Evolutionary conservation across 805 yeast genomes (phyloP), one percentile per base, ranked within the genome.

Genomic region (Lachancea dasiensis): DNA sequence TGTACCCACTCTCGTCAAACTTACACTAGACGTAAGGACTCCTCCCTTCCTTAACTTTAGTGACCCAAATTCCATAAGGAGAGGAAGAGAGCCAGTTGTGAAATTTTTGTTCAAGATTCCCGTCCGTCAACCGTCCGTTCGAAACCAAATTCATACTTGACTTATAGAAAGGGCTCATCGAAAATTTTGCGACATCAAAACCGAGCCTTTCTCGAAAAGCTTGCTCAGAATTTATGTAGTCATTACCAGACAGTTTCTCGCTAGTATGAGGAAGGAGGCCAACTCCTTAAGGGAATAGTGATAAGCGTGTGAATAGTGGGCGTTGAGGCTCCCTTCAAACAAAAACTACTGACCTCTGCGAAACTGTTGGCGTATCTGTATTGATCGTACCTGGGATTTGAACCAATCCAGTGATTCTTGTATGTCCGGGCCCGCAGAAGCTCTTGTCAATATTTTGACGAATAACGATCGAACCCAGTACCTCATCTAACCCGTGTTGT

Each of bases 11-110:
- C 15, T 40, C 16, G 23, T 20, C 30, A 25, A 33, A 40, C 36
- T 44, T 40, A 33, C 44, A 40, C 14, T 33, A 25, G 6, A 42
- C 47, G 21, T 33, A 34, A n/a, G 43, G 44, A 16, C 5, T 17
- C 31, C 34, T 32, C 15, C 27, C 19, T 6, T 34, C 42, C 6
- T 38, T 30, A 24, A 37, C 36, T 30, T 40, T 43, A 34, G 47
- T 43, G 24, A 40, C 44, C 47, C 47, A 43, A 18, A 40, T 37
- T 8, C 44, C 39, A 18, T 37, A 40, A 16, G 44, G 44, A 25
- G 47, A 40, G 9, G 34, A 15, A 15, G 32, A 33, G 17, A 43
- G 47, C 47, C 44, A 43, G 10, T 33, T 27, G 17, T 33, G 35
- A 24, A 44, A 41, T 24, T 34, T 40, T 38, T 15, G 17, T n/a